Evolutionary conservation across 345 rosid species (phyloP), one percentile per base, ranked within the genome.

Genomic region (Heritiera fomes): DNA sequence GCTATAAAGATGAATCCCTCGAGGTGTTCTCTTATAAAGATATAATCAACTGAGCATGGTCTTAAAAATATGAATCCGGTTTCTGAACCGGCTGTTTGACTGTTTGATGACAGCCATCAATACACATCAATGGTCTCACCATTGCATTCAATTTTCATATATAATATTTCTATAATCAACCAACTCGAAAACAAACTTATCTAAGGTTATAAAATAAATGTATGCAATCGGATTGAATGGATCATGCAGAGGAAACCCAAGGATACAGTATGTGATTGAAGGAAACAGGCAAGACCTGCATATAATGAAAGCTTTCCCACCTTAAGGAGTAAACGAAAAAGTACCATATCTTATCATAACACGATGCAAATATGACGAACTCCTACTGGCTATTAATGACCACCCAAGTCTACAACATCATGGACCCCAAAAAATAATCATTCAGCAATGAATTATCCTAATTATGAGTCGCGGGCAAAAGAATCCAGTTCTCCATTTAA

Each of bases 401-500:
- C 58, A 62, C 65, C 55, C 61, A 79, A 79, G 80, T 63, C 20
- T 17, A 60, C 43, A 78, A 56, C 69, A 49, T 43, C 34, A 60
- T 7, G 67, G 80, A 79, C 85, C 77, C 28, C 53, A 7, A 60
- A 60, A 72, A 8, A 13, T 47, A 83, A 83, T 79, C 76, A 83
- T 83, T 76, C 66, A 71, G 30, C 82, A 76, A 65, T 43, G 40
- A 9, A 38, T 61, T 75, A 77, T 52, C 79, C 62, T 13, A 83
- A 64, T 82, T 75, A 79, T 79, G 61, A 47, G 77, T 53, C 72
- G 64, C 63, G 55, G 45, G 68, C 79, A 78, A 60, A 61, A 59
- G 62, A 82, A 41, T 60, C 79, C 47, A 60, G 55, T 41, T 28
- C 68, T 78, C 63, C 49, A 45, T 75, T 7, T 71, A 56, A 61